phyloP scores from a whole-genome alignment of 768 basidiomycete genomes.

The Galerina sulciceps region DNA sequence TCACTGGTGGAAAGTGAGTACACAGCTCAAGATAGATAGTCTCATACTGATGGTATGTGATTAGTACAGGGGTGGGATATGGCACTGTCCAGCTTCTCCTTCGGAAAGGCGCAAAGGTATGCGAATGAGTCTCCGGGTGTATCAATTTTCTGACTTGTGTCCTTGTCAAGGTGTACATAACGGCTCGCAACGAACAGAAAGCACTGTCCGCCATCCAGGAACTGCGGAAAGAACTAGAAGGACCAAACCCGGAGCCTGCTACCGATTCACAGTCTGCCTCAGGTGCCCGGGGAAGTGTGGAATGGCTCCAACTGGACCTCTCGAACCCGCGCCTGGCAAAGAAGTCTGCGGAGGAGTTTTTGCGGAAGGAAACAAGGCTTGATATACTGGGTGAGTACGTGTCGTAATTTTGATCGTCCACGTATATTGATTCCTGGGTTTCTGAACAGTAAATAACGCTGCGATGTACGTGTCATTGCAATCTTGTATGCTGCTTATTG shows the following conservation, averaged over 20 bases:
- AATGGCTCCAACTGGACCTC: slow-evolving; percentile 44
- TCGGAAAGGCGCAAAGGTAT: slow-evolving; percentile 45
- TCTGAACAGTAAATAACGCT: slow-evolving; percentile 24
- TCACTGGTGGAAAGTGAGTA: slow-evolving; percentile 53
- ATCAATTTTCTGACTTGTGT: not conserved
- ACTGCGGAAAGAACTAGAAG: slow-evolving; percentile 34
- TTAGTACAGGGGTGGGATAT: slow-evolving; percentile 39
- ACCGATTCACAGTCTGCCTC: no score
- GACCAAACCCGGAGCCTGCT: no score
- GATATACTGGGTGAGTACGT: slow-evolving; percentile 43
- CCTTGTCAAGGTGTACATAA: slow-evolving; percentile 20
- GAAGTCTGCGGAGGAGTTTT: slow-evolving; percentile 37
- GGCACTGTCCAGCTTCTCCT: slow-evolving; percentile 40
- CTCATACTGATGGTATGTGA: not conserved
- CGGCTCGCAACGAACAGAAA: slow-evolving; percentile 20
- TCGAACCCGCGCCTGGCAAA: slow-evolving; percentile 37
- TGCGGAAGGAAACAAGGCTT: slow-evolving; percentile 41
- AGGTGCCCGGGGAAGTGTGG: slow-evolving; percentile 33
- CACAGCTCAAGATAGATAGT: no score
- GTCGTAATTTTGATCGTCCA: not conserved
- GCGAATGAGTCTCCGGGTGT: no score
- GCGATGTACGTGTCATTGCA: slow-evolving; percentile 13
- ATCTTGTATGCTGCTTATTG: not conserved
- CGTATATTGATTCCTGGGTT: not conserved
- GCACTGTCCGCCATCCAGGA: slow-evolving; percentile 25